phyloP scores from a whole-genome alignment of 305 asterid species.

The Plantago lanceolata region DNA sequence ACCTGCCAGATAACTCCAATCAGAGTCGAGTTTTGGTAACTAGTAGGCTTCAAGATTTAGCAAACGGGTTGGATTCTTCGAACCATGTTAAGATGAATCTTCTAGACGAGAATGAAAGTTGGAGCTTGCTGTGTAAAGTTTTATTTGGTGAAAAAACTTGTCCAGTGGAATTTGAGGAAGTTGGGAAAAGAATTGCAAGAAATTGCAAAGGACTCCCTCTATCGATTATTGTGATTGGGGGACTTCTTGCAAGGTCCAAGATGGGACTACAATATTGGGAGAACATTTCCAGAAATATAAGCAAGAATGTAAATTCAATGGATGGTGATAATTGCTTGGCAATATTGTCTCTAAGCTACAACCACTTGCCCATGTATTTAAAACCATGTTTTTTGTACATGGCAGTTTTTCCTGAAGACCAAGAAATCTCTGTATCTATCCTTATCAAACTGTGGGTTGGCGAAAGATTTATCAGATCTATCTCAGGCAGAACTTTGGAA shows the following conservation, averaged over 20 bases:
- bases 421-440: background rate
- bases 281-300: background rate
- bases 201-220: constrained; percentile 20
- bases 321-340: constrained; percentile 13
- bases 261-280: background rate
- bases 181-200: constrained; percentile 10
- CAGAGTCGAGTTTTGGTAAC: constrained; percentile 11
- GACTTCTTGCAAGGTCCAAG: constrained; percentile 17
- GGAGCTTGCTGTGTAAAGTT: constrained; percentile 10
- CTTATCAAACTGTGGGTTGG: constrained; percentile 20
- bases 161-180: constrained; percentile 14
- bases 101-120: constrained; percentile 10
- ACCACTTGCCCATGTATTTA: background rate
- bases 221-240: constrained; percentile 21
- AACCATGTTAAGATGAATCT: background rate
- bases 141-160: constrained; percentile 9
- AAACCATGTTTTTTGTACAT: background rate
- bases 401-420: constrained; percentile 17
- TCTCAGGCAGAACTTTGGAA: background rate
- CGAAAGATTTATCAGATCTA: constrained; percentile 14
- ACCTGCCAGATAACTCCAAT: background rate
- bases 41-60: constrained; percentile 13
- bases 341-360: constrained; percentile 12
- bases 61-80: background rate
- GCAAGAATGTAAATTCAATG: constrained; percentile 7